phyloP scores from a whole-genome alignment of 192 early-diverging fungal species.

The Haplosporangium gracile region DNA sequence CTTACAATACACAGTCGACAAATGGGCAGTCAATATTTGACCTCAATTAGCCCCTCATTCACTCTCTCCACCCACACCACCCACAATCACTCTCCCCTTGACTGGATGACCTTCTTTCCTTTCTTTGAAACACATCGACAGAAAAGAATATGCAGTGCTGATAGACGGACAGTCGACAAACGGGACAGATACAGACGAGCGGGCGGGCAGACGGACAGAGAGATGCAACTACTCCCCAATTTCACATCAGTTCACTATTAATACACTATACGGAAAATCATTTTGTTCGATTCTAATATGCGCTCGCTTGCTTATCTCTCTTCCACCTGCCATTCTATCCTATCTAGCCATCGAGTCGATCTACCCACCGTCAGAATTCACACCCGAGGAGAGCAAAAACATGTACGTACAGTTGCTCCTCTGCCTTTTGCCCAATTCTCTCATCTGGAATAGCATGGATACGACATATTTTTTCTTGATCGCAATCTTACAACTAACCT shows the following conservation, averaged over 20 bases:
- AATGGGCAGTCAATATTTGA: neutral
- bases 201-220: too few relatives aligned
- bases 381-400: constrained; percentile 77
- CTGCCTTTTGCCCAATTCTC: neutral
- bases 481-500: neutral
- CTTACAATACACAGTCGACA: neutral
- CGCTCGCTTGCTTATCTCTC: neutral
- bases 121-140: neutral
- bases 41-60: neutral
- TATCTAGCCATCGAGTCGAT: constrained; percentile 73
- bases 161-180: neutral
- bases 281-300: neutral
- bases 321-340: neutral
- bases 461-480: neutral
- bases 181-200: neutral
- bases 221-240: neutral
- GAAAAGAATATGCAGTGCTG: neutral
- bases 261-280: neutral
- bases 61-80: too few relatives aligned
- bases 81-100: neutral
- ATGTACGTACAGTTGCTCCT: constrained; percentile 57
- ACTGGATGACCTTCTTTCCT: neutral
- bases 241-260: neutral
- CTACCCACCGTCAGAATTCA: constrained; percentile 79
- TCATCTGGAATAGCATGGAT: neutral